Base-by-base conservation (phyloP, 2,329 filamentous ascomycete species). In the Fusarium chlamydosporum region DNA sequence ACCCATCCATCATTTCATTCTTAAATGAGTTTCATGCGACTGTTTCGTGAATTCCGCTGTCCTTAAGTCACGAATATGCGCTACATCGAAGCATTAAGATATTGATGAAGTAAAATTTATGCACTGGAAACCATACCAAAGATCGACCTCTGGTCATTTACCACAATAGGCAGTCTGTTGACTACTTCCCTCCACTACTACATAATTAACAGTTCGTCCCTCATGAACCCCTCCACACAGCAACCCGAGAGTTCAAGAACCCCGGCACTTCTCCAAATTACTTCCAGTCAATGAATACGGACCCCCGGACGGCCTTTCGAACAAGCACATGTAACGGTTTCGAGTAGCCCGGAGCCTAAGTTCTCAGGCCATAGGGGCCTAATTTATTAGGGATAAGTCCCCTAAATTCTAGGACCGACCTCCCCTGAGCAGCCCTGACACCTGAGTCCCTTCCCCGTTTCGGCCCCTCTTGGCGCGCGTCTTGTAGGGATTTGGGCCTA, bases 401-500 rank as follows among this genome's bases (percentile, higher is more conserved):
- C 66, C 66, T 70, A 70, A 56, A 67, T 59, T 59, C 61, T 45
- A 70, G 61, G 41, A 34, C 41, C 38, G 34, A 43, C 43, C 52
- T 23, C 23, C 46, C 65, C 65, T 65, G 47, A 51, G 13, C 41
- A 29, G 45, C 52, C 38, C 43, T 46, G 60, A 43, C 50, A 33
- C 45, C n/a, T 42, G 35, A 55, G 51, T 47, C 53, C 56, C 47
- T 43, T 61, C 66, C 35, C 53, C 53, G 61, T 68, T 56, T 56
- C 50, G 45, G 65, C 60, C 65, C 65, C 64, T 65, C 65, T 47
- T 65, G 50, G 66, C 55, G 56, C 67, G 67, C 66, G 71, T 72
- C 53, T 43, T 23, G 12, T 37, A 27, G 16, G 46, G 47, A 26
- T 56, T 62, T 68, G 68, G 70, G 66, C 71, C 72, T 74, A 74